Evolutionary conservation across 2,329 filamentous ascomycete genomes (phyloP), one percentile per base, ranked within the genome.

Genomic region (Pseudogymnoascus destructans): DNA sequence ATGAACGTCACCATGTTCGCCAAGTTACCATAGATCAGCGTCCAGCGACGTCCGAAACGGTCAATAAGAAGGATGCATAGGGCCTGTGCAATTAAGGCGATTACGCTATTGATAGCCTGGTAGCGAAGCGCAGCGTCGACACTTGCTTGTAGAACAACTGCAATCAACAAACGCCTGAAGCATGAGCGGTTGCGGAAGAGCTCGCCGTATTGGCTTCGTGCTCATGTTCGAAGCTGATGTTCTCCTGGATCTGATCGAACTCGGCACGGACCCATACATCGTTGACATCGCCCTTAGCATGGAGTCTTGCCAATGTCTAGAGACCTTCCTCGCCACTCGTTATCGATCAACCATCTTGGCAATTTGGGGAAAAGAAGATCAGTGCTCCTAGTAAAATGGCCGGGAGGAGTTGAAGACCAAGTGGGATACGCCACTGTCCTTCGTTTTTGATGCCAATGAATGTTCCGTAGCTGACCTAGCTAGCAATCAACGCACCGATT

Each of bases 1-100:
- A 89, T 82, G 70, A 90, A 91, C 33, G 80, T 85, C 10, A 87
- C 66, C 68, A 79, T 81, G 72, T 90, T 91, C 59, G 78, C 77
- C 9, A 89, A 68, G 65, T 90, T 91, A 15, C 87, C 87, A 10
- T 74, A 66, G 61, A 92, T 91, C 55, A 91, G 71, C 0, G 85
- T 82, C 79, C 82, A 82, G 60, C 87, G 79, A 49, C 87, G 82
- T 55, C 88, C 87, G 7, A 85, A 78, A 32, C 73, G 76, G 68
- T 91, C 87, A 63, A 90, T 83, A 59, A 80, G 70, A 55, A 81
- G 64, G 60, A 85, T 80, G 64, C 80, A 84, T 61, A 76, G 72
- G 62, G 79, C 77, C 64, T 85, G 78, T 0, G 76, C 81, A 30
- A 84, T 64, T 3, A 85, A 68, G 4, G 80, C 81, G 62, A 85